A percentile compares a stretch with the other conserved stretches of the same genome.
Conservation (phyloP, 1,139 yeast genomes). For the Blastobotrys buckinghamii region DNA sequence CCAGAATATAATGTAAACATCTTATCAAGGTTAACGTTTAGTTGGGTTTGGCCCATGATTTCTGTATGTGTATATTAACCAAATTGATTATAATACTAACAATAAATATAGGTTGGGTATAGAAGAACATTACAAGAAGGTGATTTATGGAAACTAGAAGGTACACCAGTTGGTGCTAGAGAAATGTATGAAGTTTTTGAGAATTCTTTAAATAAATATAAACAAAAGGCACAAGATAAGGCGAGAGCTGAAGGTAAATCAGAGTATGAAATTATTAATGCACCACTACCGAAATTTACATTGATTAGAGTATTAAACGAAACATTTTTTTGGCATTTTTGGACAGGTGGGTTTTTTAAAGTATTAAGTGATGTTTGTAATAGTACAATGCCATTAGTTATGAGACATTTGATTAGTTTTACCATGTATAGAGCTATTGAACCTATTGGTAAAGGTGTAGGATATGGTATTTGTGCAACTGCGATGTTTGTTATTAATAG, state of each 20-base stretch:
- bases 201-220: slow-evolving; percentile 36
- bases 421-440: slow-evolving; percentile 24
- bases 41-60: slow-evolving; percentile 57
- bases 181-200: slow-evolving; percentile 38
- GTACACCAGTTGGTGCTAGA: slow-evolving; percentile 46
- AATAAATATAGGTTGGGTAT: slow-evolving; percentile 44
- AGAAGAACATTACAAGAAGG: slow-evolving; percentile 57
- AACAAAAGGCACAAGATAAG: slow-evolving; percentile 31
- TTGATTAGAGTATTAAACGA: slow-evolving; percentile 45
- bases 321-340: slow-evolving; percentile 51
- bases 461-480: slow-evolving; percentile 54
- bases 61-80: slow-evolving; percentile 31
- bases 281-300: slow-evolving; percentile 38
- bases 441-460: slow-evolving; percentile 46
- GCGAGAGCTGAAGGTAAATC: slow-evolving; percentile 22
- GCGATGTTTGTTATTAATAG: slow-evolving; percentile 44
- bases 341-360: slow-evolving; percentile 41
- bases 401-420: slow-evolving; percentile 49
- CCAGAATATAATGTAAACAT: slow-evolving; percentile 26
- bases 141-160: slow-evolving; percentile 53
- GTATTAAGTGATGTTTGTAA: slow-evolving; percentile 45
- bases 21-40: slow-evolving; percentile 36
- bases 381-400: slow-evolving; percentile 46
- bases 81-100: slow-evolving; percentile 3
- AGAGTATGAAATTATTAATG: slow-evolving; percentile 21